A percentile compares a stretch with the other conserved stretches of the same genome.
Evolutionary conservation across 2,329 filamentous ascomycete genomes (phyloP).

Genomic region (Aspergillus sp.): DNA sequence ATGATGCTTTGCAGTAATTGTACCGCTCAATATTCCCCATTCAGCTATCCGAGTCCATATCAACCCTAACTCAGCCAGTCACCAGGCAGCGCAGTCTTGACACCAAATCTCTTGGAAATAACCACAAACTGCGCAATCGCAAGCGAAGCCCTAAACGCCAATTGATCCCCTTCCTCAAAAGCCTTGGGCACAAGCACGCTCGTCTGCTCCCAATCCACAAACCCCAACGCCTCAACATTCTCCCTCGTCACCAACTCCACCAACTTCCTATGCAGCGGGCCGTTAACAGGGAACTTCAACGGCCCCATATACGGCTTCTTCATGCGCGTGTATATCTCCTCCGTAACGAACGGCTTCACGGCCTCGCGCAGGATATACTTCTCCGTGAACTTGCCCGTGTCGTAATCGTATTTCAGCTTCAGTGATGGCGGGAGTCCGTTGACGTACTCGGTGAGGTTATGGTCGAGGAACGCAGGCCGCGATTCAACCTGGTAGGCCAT

Average conservation of each 20-base stretch:
- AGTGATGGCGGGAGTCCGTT: conserved; percentile 30
- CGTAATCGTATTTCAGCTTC: conserved; percentile 22
- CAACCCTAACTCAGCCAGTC: neutral
- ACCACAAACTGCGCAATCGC: conserved; percentile 46
- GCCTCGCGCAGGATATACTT: conserved; percentile 56
- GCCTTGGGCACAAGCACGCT: conserved; percentile 25
- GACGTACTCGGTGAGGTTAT: conserved; percentile 30
- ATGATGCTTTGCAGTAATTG: no score
- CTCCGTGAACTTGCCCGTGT: conserved; percentile 36
- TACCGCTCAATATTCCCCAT: no score
- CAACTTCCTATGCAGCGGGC: conserved; percentile 42
- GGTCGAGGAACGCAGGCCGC: conserved; percentile 32
- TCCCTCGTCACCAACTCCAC: conserved; percentile 33
- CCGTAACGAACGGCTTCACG: conserved; percentile 50
- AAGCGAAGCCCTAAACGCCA: conserved; percentile 33
- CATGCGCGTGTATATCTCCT: conserved; percentile 51
- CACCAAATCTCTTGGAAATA: conserved; percentile 43
- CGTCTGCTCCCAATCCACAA: conserved; percentile 38
- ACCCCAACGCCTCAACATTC: conserved; percentile 41
- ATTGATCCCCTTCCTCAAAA: conserved; percentile 18
- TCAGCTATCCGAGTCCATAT: no score
- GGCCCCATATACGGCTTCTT: conserved; percentile 55
- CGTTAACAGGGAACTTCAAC: conserved; percentile 40
- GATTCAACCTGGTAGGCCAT: conserved; percentile 31
- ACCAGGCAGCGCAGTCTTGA: conserved; percentile 25